Conservation (phyloP, 2,329 filamentous ascomycete genomes). For the Lecanicillium sp. region DNA sequence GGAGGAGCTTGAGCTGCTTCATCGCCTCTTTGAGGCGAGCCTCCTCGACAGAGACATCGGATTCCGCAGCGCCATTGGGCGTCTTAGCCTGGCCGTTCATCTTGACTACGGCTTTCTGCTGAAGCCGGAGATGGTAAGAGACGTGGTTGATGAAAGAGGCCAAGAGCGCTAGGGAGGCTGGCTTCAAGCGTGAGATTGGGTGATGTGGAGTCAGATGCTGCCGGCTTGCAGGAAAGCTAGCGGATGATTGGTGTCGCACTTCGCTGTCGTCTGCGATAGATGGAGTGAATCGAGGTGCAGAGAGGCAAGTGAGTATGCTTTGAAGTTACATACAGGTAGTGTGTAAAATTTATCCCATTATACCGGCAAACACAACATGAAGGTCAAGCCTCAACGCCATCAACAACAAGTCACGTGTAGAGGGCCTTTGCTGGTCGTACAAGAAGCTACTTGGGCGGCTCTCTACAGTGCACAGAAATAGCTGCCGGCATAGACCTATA, state of each 20-base stretch:
- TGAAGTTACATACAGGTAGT: too few species aligned
- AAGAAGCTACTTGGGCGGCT: neutral
- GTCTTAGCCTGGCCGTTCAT: constrained; percentile 18
- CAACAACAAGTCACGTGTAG: constrained; percentile 12
- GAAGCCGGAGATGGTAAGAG: neutral
- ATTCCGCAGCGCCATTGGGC: constrained; percentile 17
- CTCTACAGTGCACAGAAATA: neutral
- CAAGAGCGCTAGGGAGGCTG: neutral
- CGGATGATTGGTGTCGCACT: too few species aligned
- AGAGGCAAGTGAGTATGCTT: too few species aligned
- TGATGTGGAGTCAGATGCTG: constrained; percentile 3
- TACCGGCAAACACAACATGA: too few species aligned
- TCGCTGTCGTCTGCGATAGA: too few species aligned
- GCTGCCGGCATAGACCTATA: neutral
- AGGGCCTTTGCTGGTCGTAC: neutral
- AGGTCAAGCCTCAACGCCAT: neutral
- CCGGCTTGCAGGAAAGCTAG: too few species aligned
- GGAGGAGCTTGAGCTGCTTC: constrained; percentile 46
- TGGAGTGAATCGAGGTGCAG: too few species aligned
- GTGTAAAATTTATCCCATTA: too few species aligned
- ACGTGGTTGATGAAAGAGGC: neutral
- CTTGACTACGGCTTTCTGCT: neutral
- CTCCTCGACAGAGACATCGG: constrained; percentile 30
- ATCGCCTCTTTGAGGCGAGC: constrained; percentile 44
- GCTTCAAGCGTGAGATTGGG: neutral